phyloP scores from a whole-genome alignment of 2,329 filamentous ascomycete species.

The Penicillium fuscoglaucum region DNA sequence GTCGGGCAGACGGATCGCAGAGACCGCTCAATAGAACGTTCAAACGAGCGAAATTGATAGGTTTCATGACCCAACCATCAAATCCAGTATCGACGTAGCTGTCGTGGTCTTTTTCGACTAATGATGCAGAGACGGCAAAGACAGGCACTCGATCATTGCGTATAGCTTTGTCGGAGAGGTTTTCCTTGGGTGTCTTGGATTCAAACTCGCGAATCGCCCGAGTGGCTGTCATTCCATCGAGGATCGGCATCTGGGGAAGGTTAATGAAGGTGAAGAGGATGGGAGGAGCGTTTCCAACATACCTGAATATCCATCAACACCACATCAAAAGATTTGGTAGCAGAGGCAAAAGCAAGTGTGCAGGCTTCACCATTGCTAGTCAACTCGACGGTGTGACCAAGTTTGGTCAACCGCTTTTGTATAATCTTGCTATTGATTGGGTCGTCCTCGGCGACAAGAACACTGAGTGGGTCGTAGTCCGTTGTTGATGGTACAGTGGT shows the following conservation, averaged over 20 bases:
- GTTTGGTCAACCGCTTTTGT: constrained; percentile 74
- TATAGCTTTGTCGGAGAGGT: constrained; percentile 58
- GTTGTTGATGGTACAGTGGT: constrained; percentile 7
- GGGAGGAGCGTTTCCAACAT: constrained; percentile 31
- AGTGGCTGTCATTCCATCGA: constrained; percentile 80
- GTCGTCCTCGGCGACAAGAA: constrained; percentile 85
- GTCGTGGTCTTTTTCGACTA: constrained; percentile 68
- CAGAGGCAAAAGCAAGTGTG: constrained; percentile 67
- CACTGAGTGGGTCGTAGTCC: constrained; percentile 30
- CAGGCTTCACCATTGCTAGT: constrained; percentile 87
- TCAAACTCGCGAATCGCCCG: constrained; percentile 80
- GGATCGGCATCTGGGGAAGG: constrained; percentile 78
- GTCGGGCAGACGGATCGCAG: constrained; percentile 58
- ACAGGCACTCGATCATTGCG: constrained; percentile 71
- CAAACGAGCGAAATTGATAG: constrained; percentile 72
- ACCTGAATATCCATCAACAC: constrained; percentile 95
- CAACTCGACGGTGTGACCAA: constrained; percentile 69
- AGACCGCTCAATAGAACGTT: constrained; percentile 64
- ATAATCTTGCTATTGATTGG: constrained; percentile 84
- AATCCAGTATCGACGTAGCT: constrained; percentile 77
- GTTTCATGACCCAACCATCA: constrained; percentile 89
- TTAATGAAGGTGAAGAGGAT: constrained; percentile 2
- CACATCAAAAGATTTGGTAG: constrained; percentile 67
- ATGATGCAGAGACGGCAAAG: constrained; percentile 83
- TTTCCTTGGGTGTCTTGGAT: constrained; percentile 49